phyloP scores from a whole-genome alignment of 257 asterid genomes.

The Solanum medicagineum region DNA sequence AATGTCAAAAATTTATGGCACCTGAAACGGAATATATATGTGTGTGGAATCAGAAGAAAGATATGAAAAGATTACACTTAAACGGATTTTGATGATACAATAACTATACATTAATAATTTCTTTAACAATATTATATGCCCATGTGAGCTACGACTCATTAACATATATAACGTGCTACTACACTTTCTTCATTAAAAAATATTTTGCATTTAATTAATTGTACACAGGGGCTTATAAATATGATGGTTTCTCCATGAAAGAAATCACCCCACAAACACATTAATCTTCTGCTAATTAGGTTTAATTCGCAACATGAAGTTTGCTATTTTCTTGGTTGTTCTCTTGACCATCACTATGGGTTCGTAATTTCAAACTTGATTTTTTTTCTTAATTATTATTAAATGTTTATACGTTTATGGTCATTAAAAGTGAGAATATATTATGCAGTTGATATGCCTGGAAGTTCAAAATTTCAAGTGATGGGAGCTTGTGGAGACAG shows the following conservation, averaged over 20 bases:
- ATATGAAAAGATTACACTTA: background rate
- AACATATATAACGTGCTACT: background rate
- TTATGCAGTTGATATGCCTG: background rate
- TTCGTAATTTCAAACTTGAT: background rate
- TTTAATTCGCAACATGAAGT: background rate
- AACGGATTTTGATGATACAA: background rate
- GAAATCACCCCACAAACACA: background rate
- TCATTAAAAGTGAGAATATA: no score
- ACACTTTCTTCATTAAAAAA: no score
- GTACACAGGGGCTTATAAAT: background rate
- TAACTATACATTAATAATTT: background rate
- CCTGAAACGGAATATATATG: no score
- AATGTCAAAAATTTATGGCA: no score
- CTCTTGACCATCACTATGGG: background rate
- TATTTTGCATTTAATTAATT: background rate
- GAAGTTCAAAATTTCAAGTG: background rate
- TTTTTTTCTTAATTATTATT: background rate
- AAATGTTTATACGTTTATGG: no score
- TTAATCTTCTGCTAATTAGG: background rate
- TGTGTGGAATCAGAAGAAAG: background rate
- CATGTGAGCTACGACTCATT: background rate
- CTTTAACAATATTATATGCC: background rate
- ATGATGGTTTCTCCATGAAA: background rate
- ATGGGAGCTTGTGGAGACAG: no score
- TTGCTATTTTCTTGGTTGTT: background rate